Percentiles rank a stretch among this genome's conserved stretches.
Conservation (phyloP, 2,329 filamentous ascomycete species). For the Aquanectria penicillioides region DNA sequence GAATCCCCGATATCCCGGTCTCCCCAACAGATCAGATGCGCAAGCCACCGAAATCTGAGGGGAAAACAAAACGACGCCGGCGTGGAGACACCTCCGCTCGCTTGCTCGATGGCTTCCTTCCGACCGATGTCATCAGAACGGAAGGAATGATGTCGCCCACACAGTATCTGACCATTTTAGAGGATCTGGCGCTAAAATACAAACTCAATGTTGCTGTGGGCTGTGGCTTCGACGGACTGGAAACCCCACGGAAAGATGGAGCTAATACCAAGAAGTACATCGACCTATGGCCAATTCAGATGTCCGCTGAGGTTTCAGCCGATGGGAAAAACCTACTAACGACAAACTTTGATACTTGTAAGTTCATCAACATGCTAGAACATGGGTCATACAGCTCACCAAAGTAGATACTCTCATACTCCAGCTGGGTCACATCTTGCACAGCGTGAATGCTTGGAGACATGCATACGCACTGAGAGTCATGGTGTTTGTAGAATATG, state of each 20-base stretch:
- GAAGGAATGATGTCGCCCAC: slow-evolving; percentile 75
- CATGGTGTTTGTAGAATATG: slow-evolving; percentile 89
- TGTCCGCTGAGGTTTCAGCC: slow-evolving; percentile 83
- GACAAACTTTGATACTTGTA: slow-evolving; percentile 92
- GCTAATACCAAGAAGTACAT: slow-evolving; percentile 78
- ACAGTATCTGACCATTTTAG: slow-evolving; percentile 83
- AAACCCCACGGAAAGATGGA: slow-evolving; percentile 72
- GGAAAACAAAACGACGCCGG: slow-evolving; percentile 46
- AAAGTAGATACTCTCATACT: slow-evolving; percentile 77
- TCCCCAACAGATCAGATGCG: slow-evolving; percentile 48
- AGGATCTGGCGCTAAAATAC: slow-evolving; percentile 80
- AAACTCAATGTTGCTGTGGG: slow-evolving; percentile 88
- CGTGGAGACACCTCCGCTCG: slow-evolving; percentile 66
- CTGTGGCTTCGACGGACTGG: slow-evolving; percentile 80
- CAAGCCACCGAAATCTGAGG: slow-evolving; percentile 42
- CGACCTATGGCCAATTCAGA: slow-evolving; percentile 92
- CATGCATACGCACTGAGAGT: slow-evolving; percentile 78
- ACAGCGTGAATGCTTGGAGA: slow-evolving; percentile 84
- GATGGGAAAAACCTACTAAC: slow-evolving; percentile 77
- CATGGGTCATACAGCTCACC: slow-evolving; percentile 22
- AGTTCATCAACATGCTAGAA: slow-evolving; percentile 40
- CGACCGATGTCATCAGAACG: slow-evolving; percentile 75
- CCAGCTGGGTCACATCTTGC: slow-evolving; percentile 85
- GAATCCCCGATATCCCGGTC: slow-evolving; percentile 62
- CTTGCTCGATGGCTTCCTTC: slow-evolving; percentile 67